These are phyloP conservation scores for Tieghemostelium lacteum DNA, from an alignment of 78 protist genomes.

Conservation along the genomic window DNA sequence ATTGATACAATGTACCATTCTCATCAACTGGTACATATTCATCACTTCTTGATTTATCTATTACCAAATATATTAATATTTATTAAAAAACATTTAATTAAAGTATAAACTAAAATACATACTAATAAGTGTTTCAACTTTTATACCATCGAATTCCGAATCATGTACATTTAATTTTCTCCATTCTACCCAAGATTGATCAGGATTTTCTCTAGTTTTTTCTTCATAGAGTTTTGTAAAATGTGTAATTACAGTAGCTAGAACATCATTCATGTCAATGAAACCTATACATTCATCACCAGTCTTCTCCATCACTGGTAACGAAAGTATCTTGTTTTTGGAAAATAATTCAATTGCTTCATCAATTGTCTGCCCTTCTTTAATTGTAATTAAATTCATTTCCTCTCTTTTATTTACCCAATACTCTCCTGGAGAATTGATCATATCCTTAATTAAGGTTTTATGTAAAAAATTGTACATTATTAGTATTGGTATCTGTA, in stretches of 20 bases:
- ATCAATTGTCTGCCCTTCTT: not conserved
- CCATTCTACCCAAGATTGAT: not conserved
- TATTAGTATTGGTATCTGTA: not conserved
- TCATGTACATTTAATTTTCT: not conserved
- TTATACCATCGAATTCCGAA: conserved; percentile 1
- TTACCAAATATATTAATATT: too few species aligned
- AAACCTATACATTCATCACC: conserved; percentile 52
- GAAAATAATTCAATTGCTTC: conserved; percentile 29
- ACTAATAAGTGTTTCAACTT: conserved; percentile 20
- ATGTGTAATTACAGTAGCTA: not conserved
- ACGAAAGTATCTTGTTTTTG: conserved; percentile 15
- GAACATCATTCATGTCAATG: conserved; percentile 57
- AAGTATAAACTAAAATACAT: not conserved
- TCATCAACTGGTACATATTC: conserved; percentile 63
- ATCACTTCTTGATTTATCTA: conserved; percentile 59
- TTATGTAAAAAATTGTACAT: not conserved
- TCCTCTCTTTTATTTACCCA: conserved; percentile 12
- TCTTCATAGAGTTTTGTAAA: not conserved
- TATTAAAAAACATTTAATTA: not conserved
- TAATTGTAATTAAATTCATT: not conserved
- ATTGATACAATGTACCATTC: conserved; percentile 37
- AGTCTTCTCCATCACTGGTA: conserved; percentile 33
- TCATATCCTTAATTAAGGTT: not conserved
- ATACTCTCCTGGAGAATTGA: conserved; percentile 2
- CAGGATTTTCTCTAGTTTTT: too few species aligned